Percentiles rank a stretch among this genome's conserved stretches.
Conservation (phyloP, 306 rosid genomes). For the Quercus variabilis region DNA sequence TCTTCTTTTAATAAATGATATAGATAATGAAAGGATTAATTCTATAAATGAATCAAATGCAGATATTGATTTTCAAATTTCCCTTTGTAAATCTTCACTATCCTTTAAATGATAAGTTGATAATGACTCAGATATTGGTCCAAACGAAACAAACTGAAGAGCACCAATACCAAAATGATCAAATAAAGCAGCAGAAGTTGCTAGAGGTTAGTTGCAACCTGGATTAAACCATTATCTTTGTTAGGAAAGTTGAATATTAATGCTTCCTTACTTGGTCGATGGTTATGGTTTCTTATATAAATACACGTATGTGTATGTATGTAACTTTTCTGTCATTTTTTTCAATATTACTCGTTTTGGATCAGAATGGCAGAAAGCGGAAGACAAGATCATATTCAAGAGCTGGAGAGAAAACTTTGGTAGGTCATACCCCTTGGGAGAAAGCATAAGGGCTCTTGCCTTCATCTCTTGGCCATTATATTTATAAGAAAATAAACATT, state of each 20-base stretch:
- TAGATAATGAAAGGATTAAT: constrained; percentile 5
- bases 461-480: not conserved
- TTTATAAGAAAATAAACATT: not conserved
- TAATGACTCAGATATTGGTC: constrained; percentile 22
- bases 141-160: constrained; percentile 15
- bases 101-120: constrained; percentile 10
- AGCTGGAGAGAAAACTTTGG: constrained; percentile 24
- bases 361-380: constrained; percentile 36
- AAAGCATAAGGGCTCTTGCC: not conserved
- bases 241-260: constrained; percentile 4
- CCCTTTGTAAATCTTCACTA: not conserved
- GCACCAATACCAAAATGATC: constrained; percentile 24
- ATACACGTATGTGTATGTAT: not conserved
- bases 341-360: not conserved
- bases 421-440: constrained; percentile 22
- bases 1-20: not conserved
- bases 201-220: constrained; percentile 19
- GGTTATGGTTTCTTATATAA: not conserved
- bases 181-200: constrained; percentile 25
- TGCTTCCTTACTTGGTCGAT: constrained; percentile 7
- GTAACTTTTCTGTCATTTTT: not conserved
- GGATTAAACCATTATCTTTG: constrained; percentile 18
- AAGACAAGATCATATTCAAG: constrained; percentile 9
- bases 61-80: not conserved
- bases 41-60: not conserved